Base-by-base conservation (phyloP, 305 asterid species). In the Fraxinus greggii region DNA sequence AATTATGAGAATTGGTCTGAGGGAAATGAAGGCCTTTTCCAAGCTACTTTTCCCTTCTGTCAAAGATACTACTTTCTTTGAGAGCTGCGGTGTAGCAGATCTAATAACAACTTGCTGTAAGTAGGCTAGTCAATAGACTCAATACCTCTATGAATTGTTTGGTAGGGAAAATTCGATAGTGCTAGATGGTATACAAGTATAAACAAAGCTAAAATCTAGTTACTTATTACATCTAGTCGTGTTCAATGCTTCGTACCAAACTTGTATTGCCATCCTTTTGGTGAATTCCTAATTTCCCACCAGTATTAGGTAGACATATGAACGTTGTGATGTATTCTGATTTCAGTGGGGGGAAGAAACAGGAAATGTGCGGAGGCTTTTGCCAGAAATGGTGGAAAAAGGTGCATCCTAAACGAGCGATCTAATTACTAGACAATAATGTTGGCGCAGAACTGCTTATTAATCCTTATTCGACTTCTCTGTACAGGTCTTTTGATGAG, bases 1-100 rank as follows among this genome's bases (percentile, higher is more conserved):
- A 76, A 92, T 95, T 79, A 95, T 95, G 98, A 90, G 98, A 86
- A 91, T 95, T 80, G 98, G 98, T 78, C 87, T 93, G 90, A 87
- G 94, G 84, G 98, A 95, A 86, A 95, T 95, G 98, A 95, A 89
- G 91, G 97, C 98, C 77, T 87, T 95, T 54, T 93, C 98, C 26
- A 95, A 95, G 87, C 90, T 93, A 29, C 88, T 95, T 32, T 95
- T 92, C 86, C 91, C 97, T 77, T 92, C 98, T 0, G 98, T 95
- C 29, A 91, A 92, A 88, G 98, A 95, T 63, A 95, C 83, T 79
- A 95, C 98, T 73, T 95, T 92, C 88, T 92, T 95, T 70, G 98
- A 95, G 89, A 93, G 98, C 91, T 95, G 98, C 83, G 98, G 98
- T 29, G 92, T 95, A 72, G 98, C 98, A 59, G 98, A 95, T 89